A percentile compares a stretch with the other conserved stretches of the same genome.
Conservation (phyloP, 2,329 filamentous ascomycete genomes). For the Ustilaginoidea virens region DNA sequence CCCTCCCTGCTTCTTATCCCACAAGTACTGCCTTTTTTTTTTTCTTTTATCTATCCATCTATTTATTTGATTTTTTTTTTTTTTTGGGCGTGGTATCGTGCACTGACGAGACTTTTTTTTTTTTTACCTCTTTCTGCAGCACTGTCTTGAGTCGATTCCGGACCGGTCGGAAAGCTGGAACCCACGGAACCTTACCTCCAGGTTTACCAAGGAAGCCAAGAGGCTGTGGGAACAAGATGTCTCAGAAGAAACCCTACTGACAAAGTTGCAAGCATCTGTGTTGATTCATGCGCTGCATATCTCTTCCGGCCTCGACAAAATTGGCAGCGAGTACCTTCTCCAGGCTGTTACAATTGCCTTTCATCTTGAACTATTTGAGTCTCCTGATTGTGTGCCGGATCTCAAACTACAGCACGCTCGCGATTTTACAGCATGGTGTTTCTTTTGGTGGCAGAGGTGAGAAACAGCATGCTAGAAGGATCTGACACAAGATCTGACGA, state of each 20-base stretch:
- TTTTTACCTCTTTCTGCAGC: too few species aligned
- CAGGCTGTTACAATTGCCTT: constrained; percentile 17
- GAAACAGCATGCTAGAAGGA: too few species aligned
- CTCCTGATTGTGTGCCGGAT: too few species aligned
- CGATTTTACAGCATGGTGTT: constrained; percentile 17
- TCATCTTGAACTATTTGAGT: constrained; percentile 18
- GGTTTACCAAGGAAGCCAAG: constrained; percentile 22
- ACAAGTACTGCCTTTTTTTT: too few species aligned
- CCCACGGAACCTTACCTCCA: constrained; percentile 16
- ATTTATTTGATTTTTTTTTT: too few species aligned
- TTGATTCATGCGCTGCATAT: constrained; percentile 17
- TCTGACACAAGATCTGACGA: too few species aligned
- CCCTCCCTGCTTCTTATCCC: too few species aligned
- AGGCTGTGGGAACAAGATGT: constrained; percentile 22
- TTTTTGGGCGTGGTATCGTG: too few species aligned
- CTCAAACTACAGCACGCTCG: constrained; percentile 6
- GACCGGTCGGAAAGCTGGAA: constrained; percentile 21
- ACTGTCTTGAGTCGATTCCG: constrained; percentile 6
- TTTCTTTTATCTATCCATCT: too few species aligned
- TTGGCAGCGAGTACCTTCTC: constrained; percentile 18
- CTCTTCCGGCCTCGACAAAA: constrained; percentile 19
- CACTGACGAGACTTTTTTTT: too few species aligned
- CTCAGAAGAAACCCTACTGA: constrained; percentile 12
- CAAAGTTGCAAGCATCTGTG: constrained; percentile 20
- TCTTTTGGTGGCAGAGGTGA: too few species aligned